Evolutionary conservation across 2,329 filamentous ascomycete species (phyloP).

Genomic region (Penicillium sp.): DNA sequence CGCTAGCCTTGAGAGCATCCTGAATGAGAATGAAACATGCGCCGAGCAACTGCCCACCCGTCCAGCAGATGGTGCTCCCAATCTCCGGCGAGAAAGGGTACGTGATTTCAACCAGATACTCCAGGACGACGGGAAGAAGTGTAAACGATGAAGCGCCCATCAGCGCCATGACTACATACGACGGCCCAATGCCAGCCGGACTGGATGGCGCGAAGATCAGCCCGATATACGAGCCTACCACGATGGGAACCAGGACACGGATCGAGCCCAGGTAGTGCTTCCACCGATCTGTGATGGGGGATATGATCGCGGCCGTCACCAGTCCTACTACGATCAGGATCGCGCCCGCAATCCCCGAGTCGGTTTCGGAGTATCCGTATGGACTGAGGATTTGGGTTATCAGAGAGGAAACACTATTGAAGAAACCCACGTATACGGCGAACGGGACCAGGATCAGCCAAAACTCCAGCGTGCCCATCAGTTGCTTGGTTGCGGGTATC

Average conservation of each 20-base stretch:
- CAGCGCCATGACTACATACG: constrained; percentile 68
- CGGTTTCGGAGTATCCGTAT: constrained; percentile 74
- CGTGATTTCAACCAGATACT: constrained; percentile 80
- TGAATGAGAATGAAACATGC: constrained; percentile 78
- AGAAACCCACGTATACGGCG: constrained; percentile 78
- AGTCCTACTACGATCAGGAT: constrained; percentile 86
- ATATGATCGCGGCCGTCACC: constrained; percentile 66
- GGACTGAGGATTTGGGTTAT: constrained; percentile 86
- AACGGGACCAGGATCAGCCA: constrained; percentile 81
- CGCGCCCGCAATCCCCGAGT: constrained; percentile 85
- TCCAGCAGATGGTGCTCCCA: constrained; percentile 77
- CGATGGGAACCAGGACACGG: constrained; percentile 67
- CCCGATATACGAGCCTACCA: constrained; percentile 66
- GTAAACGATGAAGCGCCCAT: constrained; percentile 76
- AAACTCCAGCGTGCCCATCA: constrained; percentile 63
- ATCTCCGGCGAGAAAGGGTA: constrained; percentile 84
- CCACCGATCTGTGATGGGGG: constrained; percentile 77
- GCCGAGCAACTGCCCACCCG: constrained; percentile 77
- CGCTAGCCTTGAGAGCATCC: constrained; percentile 60
- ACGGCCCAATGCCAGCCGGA: constrained; percentile 44
- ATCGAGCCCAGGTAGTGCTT: constrained; percentile 72
- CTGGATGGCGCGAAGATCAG: constrained; percentile 77
- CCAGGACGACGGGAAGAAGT: constrained; percentile 76
- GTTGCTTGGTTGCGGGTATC: constrained; percentile 48
- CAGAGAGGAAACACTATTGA: constrained; percentile 84